Base-by-base conservation (phyloP, 495 filamentous ascomycete species). In the Penicillium robsamsonii region DNA sequence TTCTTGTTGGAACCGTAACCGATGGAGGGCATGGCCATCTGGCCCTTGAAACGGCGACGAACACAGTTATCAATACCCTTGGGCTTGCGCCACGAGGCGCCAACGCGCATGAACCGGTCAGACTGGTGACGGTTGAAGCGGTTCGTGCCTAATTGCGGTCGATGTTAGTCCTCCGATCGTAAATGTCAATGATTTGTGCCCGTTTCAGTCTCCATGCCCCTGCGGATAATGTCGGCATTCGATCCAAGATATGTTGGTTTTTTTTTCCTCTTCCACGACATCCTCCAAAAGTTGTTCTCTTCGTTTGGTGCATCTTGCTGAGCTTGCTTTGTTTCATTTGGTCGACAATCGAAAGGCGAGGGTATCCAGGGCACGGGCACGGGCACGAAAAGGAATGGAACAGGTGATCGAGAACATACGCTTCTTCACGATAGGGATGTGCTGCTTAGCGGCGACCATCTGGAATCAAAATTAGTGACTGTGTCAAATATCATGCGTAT, bases 361-460 rank as follows among this genome's bases (percentile, higher is more conserved):
- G 51, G 37, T 52, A 67, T 65, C 64, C 59, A 65, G 58, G 55
- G 44, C 37, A 40, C 18, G 20, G 55, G 44, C 37, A 40, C 18
- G 20, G 57, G 44, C 31, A 38, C 18, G n/a, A 50, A 46, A 41
- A 31, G 62, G 49, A 50, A 40, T 45, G 47, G 54, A 55, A 63
- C 54, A 57, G 52, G 46, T 33, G 47, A 62, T 62, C 61, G 60
- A 63, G 58, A 66, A 89, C 89, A 75, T 92, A 93, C 90, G 90
- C 90, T 98, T 98, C 88, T 98, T 98, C 67, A 98, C 88, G 83
- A 98, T 97, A 71, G 91, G 90, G 73, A 98, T 84, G 81, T 97
- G 93, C 82, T 94, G 93, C 89, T 95, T 96, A 76, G 93, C 91
- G 83, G 91, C 82, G 81, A 90, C 90, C 94, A 98, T 97, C 91